Evolutionary conservation across 1,284 basidiomycete genomes (phyloP), one percentile per base, ranked within the genome.

Genomic region (Erythrobasidium hasegawianum): DNA sequence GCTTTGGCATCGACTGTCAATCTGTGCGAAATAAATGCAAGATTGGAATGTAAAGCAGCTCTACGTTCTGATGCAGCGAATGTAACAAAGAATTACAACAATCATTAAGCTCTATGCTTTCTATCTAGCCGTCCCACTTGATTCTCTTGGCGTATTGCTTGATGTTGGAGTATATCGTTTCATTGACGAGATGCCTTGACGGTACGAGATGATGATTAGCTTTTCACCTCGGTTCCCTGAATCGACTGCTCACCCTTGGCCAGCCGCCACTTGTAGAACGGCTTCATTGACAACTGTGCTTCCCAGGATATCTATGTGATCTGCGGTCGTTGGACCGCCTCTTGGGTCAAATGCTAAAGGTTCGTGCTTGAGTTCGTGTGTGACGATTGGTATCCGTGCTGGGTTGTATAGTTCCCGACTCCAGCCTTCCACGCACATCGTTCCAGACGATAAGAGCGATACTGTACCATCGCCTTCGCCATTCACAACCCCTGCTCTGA

Each of bases 371-470:
- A 97, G 85, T 82, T 97, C 94, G 70, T 94, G 86, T 2, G 92
- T 96, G 16, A 87, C 84, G 39, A 97, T 81, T 72, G 85, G 81
- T 72, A 94, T 90, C 16, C 88, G 84, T n/a, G 86, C 88, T 0
- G 96, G 96, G 77, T 98, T 98, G 89, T 93, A 98, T 57, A 86
- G 82, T 69, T 83, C 82, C 64, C 86, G 82, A 77, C 93, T 92
- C 95, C 95, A 97, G 2, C 93, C 95, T 74, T 90, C 89, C 7
- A 87, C 86, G 74, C 95, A 97, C 93, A 98, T 97, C 7, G 89
- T 86, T 8, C 94, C 95, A 41, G 97, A 81, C 71, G 89, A 91
- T 16, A 97, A 77, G 18, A 96, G 80, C 68, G 88, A 87, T 5
- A 97, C 95, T 1, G 96, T 98, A 2, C 96, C 96, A 77, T 98